These are phyloP conservation scores for Globisporangium middletonii DNA, from an alignment of 352 stramenopile genomes.

Conservation along the genomic window DNA sequence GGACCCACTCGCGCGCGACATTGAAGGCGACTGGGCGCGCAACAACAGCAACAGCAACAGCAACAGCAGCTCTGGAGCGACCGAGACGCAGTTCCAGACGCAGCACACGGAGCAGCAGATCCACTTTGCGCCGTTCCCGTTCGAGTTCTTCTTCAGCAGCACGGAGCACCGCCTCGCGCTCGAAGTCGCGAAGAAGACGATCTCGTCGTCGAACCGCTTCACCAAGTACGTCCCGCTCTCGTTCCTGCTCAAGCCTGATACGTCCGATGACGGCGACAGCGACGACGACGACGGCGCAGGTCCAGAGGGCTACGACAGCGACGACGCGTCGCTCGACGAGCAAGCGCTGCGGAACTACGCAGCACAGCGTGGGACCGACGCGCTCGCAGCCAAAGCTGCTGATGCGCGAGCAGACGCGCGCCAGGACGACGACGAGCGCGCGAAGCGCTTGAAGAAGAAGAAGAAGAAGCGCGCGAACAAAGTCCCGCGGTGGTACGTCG, in stretches of 20 bases:
- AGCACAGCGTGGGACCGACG: conserved; percentile 12
- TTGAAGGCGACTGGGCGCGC: conserved; percentile 38
- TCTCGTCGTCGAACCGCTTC: conserved; percentile 78
- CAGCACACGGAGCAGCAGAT: conserved; percentile 18
- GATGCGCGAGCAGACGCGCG: conserved; percentile 23
- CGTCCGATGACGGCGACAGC: conserved; percentile 57
- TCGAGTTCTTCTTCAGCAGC: conserved; percentile 68
- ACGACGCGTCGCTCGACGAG: conserved; percentile 70
- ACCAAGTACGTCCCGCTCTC: conserved; percentile 72
- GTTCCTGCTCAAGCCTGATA: conserved; percentile 72
- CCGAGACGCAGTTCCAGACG: conserved; percentile 13
- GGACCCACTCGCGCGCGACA: conserved; percentile 62
- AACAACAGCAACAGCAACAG: conserved; percentile 9
- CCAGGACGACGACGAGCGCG: conserved; percentile 26
- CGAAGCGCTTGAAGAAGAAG: conserved; percentile 40
- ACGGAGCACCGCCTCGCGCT: conserved; percentile 55
- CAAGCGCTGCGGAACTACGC: conserved; percentile 23
- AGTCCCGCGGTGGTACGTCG: conserved; percentile 76
- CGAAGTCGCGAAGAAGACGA: conserved; percentile 69
- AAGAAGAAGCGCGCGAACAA: conserved; percentile 63
- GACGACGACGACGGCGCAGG: conserved; percentile 57
- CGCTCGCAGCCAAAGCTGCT: conserved; percentile 5
- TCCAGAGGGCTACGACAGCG: conserved; percentile 53
- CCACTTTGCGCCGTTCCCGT: conserved; percentile 53
- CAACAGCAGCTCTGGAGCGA: background rate